These are phyloP conservation scores for Calocybe indica DNA, from an alignment of 768 basidiomycete genomes.

Conservation along the genomic window DNA sequence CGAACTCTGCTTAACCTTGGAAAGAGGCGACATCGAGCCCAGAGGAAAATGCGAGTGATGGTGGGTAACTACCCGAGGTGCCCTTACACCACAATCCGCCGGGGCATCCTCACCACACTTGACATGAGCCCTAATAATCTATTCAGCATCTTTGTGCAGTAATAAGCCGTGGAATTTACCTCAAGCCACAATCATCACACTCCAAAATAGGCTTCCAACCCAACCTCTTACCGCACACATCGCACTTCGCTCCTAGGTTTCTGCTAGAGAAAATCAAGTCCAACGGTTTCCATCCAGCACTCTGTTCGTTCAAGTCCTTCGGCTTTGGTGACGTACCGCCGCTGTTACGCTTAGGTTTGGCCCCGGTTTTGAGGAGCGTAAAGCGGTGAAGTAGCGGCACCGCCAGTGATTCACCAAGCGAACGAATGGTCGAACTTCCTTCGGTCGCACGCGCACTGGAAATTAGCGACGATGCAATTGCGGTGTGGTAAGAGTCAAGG, in stretches of 20 bases:
- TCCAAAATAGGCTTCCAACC: constrained; percentile 83
- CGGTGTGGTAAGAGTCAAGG: constrained; percentile 62
- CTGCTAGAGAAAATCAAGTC: constrained; percentile 76
- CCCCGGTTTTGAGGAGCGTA: constrained; percentile 78
- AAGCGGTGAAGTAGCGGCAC: constrained; percentile 74
- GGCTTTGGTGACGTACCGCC: constrained; percentile 26
- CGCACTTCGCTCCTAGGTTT: constrained; percentile 70
- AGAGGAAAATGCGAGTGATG: too few relatives aligned
- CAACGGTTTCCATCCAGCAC: constrained; percentile 61
- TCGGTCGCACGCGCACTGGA: constrained; percentile 65
- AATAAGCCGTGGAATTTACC: constrained; percentile 30
- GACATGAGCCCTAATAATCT: constrained; percentile 58
- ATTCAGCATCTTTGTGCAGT: too few relatives aligned
- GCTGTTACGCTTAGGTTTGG: constrained; percentile 40
- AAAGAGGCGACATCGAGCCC: constrained; percentile 28
- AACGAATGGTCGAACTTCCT: constrained; percentile 64
- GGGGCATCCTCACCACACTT: constrained; percentile 85
- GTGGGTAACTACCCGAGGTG: constrained; percentile 22
- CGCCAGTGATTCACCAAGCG: constrained; percentile 32
- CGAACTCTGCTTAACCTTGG: constrained; percentile 32
- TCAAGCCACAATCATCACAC: constrained; percentile 85
- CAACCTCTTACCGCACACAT: constrained; percentile 74
- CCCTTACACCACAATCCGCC: constrained; percentile 66
- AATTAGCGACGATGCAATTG: constrained; percentile 42
- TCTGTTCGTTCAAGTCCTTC: constrained; percentile 1